Conservation (phyloP, 164 flowering plant species). For the Pachysandra terminalis region DNA sequence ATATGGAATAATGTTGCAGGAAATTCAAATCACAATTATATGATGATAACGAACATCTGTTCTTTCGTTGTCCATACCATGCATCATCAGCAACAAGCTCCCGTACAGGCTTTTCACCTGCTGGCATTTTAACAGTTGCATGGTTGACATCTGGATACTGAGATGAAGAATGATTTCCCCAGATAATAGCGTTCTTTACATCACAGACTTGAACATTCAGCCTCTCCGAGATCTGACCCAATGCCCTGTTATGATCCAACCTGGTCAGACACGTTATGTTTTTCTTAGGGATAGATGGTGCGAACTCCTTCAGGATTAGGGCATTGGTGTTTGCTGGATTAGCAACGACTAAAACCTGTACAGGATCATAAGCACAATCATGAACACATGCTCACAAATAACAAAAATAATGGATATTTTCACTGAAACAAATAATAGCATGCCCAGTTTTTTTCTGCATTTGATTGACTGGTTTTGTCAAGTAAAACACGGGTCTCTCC, state of each 20-base stretch:
- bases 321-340: slow-evolving; percentile 99
- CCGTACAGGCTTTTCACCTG: slow-evolving; percentile 82
- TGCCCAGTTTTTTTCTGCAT: too few relatives aligned
- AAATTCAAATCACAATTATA: too few relatives aligned
- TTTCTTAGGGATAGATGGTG: slow-evolving; percentile 53
- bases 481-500: too few relatives aligned
- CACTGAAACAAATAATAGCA: too few relatives aligned
- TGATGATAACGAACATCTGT: too few relatives aligned
- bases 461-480: too few relatives aligned
- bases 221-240: slow-evolving; percentile 95
- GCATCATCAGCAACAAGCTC: slow-evolving; percentile 85
- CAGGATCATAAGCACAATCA: neutral
- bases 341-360: slow-evolving; percentile 95
- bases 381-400: too few relatives aligned
- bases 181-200: slow-evolving; percentile 92
- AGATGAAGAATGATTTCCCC: slow-evolving; percentile 98
- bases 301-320: slow-evolving; percentile 93
- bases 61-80: slow-evolving; percentile 51
- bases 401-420: too few relatives aligned
- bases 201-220: slow-evolving; percentile 83
- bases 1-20: neutral
- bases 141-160: slow-evolving; percentile 59
- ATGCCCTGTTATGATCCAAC: slow-evolving; percentile 96
- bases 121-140: slow-evolving; percentile 72
- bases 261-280: slow-evolving; percentile 92